Percentiles rank a stretch among this genome's conserved stretches.
Evolutionary conservation across 495 filamentous ascomycete species (phyloP).

Genomic region (Cryomyces minteri): DNA sequence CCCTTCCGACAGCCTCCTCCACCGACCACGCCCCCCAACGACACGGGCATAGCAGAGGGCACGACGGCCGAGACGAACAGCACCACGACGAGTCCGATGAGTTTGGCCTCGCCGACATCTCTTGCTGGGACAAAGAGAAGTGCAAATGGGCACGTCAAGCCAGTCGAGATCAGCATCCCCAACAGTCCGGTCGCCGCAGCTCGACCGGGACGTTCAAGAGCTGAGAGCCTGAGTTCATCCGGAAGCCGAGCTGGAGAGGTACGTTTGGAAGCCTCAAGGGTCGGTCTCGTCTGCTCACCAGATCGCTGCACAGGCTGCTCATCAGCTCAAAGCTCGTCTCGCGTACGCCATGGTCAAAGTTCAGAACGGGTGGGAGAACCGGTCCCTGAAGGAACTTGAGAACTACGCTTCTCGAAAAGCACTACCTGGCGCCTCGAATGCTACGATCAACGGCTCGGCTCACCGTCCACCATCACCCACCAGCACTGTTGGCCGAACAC

Average conservation of each 20-base stretch:
- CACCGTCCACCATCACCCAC: background rate
- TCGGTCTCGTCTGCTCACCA: background rate
- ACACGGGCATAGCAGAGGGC: background rate
- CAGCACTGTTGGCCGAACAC: background rate
- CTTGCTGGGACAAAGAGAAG: conserved; percentile 12
- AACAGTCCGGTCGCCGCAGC: background rate
- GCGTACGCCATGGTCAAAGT: conserved; percentile 85
- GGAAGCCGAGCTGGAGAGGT: conserved; percentile 6
- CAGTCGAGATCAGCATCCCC: conserved; percentile 4
- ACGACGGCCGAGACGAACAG: background rate
- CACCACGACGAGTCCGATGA: conserved; percentile 7
- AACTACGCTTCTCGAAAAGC: conserved; percentile 21
- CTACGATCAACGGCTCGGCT: background rate
- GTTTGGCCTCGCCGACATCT: conserved; percentile 1
- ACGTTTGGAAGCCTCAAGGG: background rate
- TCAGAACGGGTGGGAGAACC: conserved; percentile 64
- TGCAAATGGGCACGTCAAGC: conserved; percentile 12
- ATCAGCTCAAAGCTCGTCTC: conserved; percentile 57
- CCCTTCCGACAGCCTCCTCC: background rate
- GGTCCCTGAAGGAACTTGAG: conserved; percentile 51
- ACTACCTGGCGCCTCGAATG: background rate
- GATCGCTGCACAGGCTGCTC: conserved; percentile 38
- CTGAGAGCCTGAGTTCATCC: conserved; percentile 3
- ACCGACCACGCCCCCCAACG: background rate
- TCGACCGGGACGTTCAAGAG: background rate